A percentile compares a stretch with the other conserved stretches of the same genome.
phyloP scores from a whole-genome alignment of 2,329 filamentous ascomycete genomes.

The Colletotrichum gloeosporioides region DNA sequence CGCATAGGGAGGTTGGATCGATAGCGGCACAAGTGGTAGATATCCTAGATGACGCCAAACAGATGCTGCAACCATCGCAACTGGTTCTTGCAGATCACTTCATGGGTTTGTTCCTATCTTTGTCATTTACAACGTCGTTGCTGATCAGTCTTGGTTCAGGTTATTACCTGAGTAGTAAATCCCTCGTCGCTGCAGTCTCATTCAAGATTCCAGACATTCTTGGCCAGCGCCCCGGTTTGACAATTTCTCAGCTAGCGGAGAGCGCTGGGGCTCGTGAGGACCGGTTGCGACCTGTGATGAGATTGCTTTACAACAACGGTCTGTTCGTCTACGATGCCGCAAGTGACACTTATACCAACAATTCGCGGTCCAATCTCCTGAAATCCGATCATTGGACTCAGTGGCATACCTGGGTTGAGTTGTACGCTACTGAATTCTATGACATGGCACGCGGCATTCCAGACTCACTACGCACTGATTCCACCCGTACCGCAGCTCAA shows the following conservation, averaged over 20 bases:
- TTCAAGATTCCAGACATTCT: slow-evolving; percentile 35
- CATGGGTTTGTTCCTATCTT: slow-evolving; percentile 14
- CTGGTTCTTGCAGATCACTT: slow-evolving; percentile 27
- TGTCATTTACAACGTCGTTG: neutral
- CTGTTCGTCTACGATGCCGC: slow-evolving; percentile 37
- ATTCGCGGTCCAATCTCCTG: slow-evolving; percentile 36
- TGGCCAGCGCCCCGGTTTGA: slow-evolving; percentile 23
- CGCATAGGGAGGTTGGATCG: neutral
- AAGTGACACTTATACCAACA: slow-evolving; percentile 37
- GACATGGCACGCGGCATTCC: slow-evolving; percentile 47
- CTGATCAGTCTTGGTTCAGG: neutral
- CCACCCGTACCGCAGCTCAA: slow-evolving; percentile 37
- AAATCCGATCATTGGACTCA: slow-evolving; percentile 45
- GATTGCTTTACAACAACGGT: slow-evolving; percentile 35
- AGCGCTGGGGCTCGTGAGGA: slow-evolving; percentile 23
- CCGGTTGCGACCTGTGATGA: slow-evolving; percentile 36
- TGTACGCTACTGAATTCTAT: slow-evolving; percentile 50
- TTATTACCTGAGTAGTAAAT: slow-evolving; percentile 33
- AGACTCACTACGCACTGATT: slow-evolving; percentile 24
- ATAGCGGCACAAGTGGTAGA: neutral
- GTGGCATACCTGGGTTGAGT: slow-evolving; percentile 47
- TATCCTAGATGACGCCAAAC: neutral
- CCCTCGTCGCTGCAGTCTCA: slow-evolving; percentile 33
- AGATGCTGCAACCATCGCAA: slow-evolving; percentile 17
- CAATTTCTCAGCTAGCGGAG: slow-evolving; percentile 21